Conservation (phyloP, 192 early-diverging fungal species). For the Backusella tuberculispora region DNA sequence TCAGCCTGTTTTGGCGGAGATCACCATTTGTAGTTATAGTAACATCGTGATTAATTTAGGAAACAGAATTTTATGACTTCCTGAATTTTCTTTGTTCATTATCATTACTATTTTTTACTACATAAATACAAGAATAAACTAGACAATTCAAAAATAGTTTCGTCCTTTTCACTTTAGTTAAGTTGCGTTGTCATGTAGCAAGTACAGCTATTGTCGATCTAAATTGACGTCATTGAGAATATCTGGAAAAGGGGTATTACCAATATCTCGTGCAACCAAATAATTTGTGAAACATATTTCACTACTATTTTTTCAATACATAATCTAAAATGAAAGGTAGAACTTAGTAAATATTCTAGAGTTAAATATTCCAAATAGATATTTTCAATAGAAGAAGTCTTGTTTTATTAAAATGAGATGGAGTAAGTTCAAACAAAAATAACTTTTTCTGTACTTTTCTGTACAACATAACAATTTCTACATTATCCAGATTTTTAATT, state of each 20-base stretch:
- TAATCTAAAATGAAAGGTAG: not conserved
- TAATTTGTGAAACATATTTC: not conserved
- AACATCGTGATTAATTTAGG: not conserved
- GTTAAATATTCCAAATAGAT: not conserved
- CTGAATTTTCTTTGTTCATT: not conserved
- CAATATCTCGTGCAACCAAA: not conserved
- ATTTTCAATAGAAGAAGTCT: not conserved
- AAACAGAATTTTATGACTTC: not conserved
- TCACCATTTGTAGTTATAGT: not conserved
- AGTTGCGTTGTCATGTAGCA: not conserved
- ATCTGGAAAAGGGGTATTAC: not conserved
- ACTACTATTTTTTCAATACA: not conserved
- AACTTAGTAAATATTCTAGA: not conserved
- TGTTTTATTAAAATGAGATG: too few relatives aligned
- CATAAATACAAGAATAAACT: not conserved
- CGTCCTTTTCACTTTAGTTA: not conserved
- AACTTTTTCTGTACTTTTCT: not conserved
- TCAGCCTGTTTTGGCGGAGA: not conserved
- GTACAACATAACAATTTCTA: not conserved
- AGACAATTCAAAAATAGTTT: not conserved
- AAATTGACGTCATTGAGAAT: constrained; percentile 2
- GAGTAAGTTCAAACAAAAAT: not conserved
- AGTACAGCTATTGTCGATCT: not conserved
- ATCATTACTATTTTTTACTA: not conserved
- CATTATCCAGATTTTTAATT: not conserved